Evolutionary conservation across 495 filamentous ascomycete species (phyloP).

Genomic region (Neurospora sp.): DNA sequence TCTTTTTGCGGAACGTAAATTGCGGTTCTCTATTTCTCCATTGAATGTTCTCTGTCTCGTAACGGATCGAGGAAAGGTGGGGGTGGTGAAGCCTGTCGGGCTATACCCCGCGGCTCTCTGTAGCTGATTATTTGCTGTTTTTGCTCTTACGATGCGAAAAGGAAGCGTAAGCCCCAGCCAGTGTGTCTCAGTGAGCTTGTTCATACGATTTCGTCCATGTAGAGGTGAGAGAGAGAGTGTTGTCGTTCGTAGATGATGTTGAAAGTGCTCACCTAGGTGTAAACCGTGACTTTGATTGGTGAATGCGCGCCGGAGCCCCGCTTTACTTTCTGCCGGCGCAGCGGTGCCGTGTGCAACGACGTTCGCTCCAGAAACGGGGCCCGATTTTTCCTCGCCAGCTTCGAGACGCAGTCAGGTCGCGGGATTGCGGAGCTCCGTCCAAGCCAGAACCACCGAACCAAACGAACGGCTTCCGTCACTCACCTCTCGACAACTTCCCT

Average conservation of each 20-base stretch:
- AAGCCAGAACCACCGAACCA: not conserved
- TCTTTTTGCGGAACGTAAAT: not conserved
- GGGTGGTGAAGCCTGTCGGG: not conserved
- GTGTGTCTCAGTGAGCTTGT: not conserved
- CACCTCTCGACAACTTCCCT: slow-evolving; percentile 8
- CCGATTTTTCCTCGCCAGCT: slow-evolving; percentile 2
- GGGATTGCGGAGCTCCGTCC: slow-evolving; percentile 1
- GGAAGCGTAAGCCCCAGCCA: not conserved
- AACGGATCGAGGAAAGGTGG: not conserved
- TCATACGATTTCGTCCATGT: not conserved
- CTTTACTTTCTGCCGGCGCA: slow-evolving; percentile 1
- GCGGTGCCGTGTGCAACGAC: not conserved
- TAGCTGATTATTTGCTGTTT: not conserved
- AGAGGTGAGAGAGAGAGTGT: not conserved
- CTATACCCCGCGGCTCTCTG: not conserved
- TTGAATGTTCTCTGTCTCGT: not conserved
- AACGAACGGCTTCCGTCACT: slow-evolving; percentile 2
- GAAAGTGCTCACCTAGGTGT: slow-evolving; percentile 3
- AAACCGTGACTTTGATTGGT: not conserved
- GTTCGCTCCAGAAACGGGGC: not conserved
- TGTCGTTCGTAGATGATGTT: not conserved
- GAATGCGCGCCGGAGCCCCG: not conserved
- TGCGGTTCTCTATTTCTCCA: not conserved
- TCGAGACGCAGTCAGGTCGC: not conserved
- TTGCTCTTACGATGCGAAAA: not conserved